Conservation (phyloP, 495 filamentous ascomycete genomes). For the Chaetomium cochliodes region DNA sequence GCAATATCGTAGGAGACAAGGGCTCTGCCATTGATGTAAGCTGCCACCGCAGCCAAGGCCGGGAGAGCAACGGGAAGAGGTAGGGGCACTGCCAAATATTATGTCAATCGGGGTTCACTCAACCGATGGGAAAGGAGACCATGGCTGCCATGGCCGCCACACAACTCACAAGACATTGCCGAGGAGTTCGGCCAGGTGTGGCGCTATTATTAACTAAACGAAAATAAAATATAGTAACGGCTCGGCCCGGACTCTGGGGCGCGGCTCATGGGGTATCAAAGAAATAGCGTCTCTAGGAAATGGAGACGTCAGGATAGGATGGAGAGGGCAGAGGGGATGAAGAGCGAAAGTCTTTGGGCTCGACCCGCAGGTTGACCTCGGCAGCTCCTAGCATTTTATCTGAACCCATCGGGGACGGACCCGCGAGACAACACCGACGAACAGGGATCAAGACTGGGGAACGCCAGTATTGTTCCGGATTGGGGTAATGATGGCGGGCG, state of each 20-base stretch:
- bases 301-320: background rate
- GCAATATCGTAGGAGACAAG: constrained; percentile 64
- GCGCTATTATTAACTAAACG: background rate
- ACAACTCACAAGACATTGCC: constrained; percentile 15
- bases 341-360: background rate
- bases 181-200: background rate
- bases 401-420: background rate
- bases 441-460: constrained; percentile 8
- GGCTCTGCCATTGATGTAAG: constrained; percentile 78
- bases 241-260: background rate
- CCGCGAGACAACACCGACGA: constrained; percentile 7
- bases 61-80: constrained; percentile 58
- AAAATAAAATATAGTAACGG: background rate
- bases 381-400: constrained; percentile 9
- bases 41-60: constrained; percentile 63
- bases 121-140: background rate
- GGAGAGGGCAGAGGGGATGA: background rate
- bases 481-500: constrained; percentile 1
- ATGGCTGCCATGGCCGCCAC: background rate
- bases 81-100: constrained; percentile 36
- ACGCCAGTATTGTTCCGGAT: constrained; percentile 7
- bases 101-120: background rate
- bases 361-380: background rate
- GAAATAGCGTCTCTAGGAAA: background rate
- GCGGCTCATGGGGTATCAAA: background rate